Base-by-base conservation (phyloP, 2,329 filamentous ascomycete genomes). In the Diplodia seriata region DNA sequence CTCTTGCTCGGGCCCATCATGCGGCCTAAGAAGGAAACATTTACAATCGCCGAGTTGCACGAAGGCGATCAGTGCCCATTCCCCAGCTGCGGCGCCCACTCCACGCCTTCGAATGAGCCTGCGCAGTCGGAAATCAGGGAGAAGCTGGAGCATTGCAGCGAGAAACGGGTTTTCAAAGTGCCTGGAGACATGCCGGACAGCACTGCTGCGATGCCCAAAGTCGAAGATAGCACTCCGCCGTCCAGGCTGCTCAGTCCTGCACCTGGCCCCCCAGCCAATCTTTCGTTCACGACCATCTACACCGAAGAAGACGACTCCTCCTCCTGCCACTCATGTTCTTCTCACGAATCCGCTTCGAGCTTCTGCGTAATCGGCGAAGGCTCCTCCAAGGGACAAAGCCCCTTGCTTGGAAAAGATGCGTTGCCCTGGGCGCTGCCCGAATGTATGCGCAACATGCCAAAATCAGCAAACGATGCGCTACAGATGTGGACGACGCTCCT, bases 281-380 rank as follows among this genome's bases (percentile, higher is more conserved):
- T 49, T 12, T 61, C 57, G 7, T 36, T 61, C 18, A 61, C 57
- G 8, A 61, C 57, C 26, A 61, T 61, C 4, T 61, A 61, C 18
- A 61, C 57, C 9, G 38, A 61, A 20, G 57, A 50, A 0, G 57
- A 61, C 18, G 57, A 61, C n/a, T 29, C 23, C 18, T 61, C 57
- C 4, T 61, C 57, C 1, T 61, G 57, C 40, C 57, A 33, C 33
- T 61, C 57, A 5, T 61, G 57, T 20, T 61, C 57, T 9, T 47
- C 40, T 26, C 7, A 20, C 15, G 57, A 49, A 15, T 61, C 57
- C 1, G 40, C 18, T 2, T 61, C 40, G 38, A 61, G 57, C 40
- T 49, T 61, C 57, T 50, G 40, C 9, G 15, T 50, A 23, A 29
- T 49, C 40, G 26, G 40, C 18, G 57, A 61, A 8, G 40, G 40